phyloP scores from a whole-genome alignment of 2,329 filamentous ascomycete species.

The Fusarium phyllophilum region DNA sequence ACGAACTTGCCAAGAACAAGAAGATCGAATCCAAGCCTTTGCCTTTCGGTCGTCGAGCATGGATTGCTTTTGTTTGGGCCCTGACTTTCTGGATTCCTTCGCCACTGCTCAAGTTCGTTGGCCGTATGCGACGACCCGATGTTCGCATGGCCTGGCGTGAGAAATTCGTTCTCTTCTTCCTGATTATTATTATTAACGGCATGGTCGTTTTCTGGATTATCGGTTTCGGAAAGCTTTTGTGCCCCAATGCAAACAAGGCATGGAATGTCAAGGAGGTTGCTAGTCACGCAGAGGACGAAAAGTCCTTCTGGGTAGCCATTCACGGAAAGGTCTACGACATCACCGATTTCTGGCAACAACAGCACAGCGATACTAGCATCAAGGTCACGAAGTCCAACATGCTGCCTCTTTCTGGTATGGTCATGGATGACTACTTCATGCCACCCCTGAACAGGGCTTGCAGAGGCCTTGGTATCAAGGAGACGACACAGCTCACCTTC shows the following conservation, averaged over 20 bases:
- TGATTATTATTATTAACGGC: slow-evolving; percentile 86
- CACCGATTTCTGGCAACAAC: slow-evolving; percentile 82
- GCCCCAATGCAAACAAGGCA: slow-evolving; percentile 90
- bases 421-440: slow-evolving; percentile 87
- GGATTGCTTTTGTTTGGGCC: slow-evolving; percentile 86
- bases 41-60: slow-evolving; percentile 72
- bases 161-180: slow-evolving; percentile 82
- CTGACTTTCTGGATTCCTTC: slow-evolving; percentile 97
- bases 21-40: slow-evolving; percentile 77
- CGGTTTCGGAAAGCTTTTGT: slow-evolving; percentile 83
- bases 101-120: slow-evolving; percentile 79
- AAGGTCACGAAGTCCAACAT: slow-evolving; percentile 73
- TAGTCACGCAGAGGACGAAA: slow-evolving; percentile 75
- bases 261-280: slow-evolving; percentile 80
- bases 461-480: slow-evolving; percentile 72
- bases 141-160: slow-evolving; percentile 98
- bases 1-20: slow-evolving; percentile 81
- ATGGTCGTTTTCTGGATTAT: slow-evolving; percentile 92
- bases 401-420: slow-evolving; percentile 79
- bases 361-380: slow-evolving; percentile 80
- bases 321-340: slow-evolving; percentile 93
- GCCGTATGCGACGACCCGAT: slow-evolving; percentile 96
- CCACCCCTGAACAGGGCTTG: slow-evolving; percentile 82
- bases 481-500: slow-evolving; percentile 64
- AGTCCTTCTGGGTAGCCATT: slow-evolving; percentile 88